Conservation (phyloP, 176 grass and related monocot species). For the Otatea glauca region DNA sequence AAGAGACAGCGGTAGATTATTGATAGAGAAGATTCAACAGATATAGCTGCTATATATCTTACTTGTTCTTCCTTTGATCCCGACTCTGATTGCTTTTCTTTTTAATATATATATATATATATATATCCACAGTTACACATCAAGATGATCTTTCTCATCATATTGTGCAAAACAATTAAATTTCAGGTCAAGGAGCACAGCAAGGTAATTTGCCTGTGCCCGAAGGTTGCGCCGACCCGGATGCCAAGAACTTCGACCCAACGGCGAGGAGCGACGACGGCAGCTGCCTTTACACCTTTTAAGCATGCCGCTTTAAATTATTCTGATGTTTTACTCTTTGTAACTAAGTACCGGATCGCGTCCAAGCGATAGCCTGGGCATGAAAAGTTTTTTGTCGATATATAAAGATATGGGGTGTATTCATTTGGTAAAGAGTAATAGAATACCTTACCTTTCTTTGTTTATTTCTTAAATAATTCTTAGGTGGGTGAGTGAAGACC, state of each 20-base stretch:
- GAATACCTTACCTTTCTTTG: neutral
- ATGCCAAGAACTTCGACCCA: conserved; percentile 70
- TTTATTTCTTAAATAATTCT: neutral
- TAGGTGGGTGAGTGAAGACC: neutral
- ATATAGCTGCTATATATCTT: neutral
- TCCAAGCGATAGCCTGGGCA: conserved; percentile 40
- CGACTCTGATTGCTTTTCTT: neutral
- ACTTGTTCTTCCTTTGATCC: neutral
- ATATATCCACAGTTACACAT: too few species aligned
- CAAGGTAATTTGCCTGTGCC: conserved; percentile 69
- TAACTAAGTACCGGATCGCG: conserved; percentile 31
- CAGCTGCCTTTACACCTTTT: conserved; percentile 71
- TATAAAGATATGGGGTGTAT: conserved; percentile 12
- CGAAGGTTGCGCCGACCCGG: conserved; percentile 71
- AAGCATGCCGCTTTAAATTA: conserved; percentile 44
- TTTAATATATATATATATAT: too few species aligned
- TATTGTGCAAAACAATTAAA: neutral
- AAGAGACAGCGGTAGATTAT: neutral
- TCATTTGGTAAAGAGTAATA: neutral
- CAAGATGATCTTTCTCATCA: neutral
- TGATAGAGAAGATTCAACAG: neutral
- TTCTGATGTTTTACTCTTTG: conserved; percentile 25
- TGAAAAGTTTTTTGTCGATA: conserved; percentile 48
- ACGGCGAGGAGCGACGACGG: conserved; percentile 85
- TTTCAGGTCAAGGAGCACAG: conserved; percentile 77